Base-by-base conservation (phyloP, 257 asterid species). In the Linderniella brevidens region DNA sequence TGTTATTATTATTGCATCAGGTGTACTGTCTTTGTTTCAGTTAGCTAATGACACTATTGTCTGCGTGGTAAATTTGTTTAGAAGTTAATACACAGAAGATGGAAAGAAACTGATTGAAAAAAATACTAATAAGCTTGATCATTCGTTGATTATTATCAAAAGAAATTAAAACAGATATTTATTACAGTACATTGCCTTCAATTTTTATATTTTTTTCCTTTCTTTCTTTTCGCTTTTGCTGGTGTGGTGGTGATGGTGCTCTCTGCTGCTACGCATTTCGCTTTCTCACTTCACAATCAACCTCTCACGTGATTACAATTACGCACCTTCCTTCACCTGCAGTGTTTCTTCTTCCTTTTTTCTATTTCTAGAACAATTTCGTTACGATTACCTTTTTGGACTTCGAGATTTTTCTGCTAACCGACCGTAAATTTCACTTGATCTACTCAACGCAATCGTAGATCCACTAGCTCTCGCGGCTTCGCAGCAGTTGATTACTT, bases 251-350 rank as follows among this genome's bases (percentile, higher is more conserved):
- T 45, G 66, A 64, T 44, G 62, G 64, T 62, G 81, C 19, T 63
- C 59, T 56, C 59, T 54, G 68, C 75, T 60, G 64, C 60, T 74
- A 68, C 73, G 61, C 71, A 70, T 75, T 74, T 70, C 78, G 71
- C 73, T 75, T 75, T 75, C 78, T 70, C 75, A 48, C 57, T 62
- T 67, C 72, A 65, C 78, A 74, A 74, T 70, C 71, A 70, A 70
- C 68, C 75, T 65, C 66, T 74, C 82, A 67, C 78, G 82, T 75
- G 78, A 75, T 68, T 60, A 6, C 61, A 57, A 70, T 52, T 70
- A 57, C 63, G 50, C 76, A 49, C 63, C 70, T 55, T 50, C 60
- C 57, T 56, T 61, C 48, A 60, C 55, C 56, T 61, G 48, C 58
- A 44, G 13, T 58, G 52, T 51, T 50, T 45, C 41, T 38, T 56